phyloP scores from a whole-genome alignment of 208 protist genomes.

The Wallacemonas sp. region DNA sequence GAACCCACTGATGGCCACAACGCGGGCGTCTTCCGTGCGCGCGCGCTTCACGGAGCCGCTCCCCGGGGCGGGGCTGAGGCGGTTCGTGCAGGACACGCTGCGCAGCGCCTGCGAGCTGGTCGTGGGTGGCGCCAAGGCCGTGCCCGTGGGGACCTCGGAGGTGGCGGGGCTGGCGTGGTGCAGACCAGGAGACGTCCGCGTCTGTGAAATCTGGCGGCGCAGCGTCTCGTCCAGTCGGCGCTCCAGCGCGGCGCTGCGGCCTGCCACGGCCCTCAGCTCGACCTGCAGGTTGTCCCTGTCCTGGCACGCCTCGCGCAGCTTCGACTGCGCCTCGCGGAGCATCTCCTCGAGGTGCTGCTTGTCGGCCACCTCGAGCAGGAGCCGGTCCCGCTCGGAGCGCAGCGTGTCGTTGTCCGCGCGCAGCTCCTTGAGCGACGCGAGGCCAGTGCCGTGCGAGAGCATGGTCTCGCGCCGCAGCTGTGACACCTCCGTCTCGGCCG shows the following conservation, averaged over 20 bases:
- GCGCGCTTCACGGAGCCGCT: slow-evolving; percentile 49
- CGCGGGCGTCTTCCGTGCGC: slow-evolving; percentile 75
- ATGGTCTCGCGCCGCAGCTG: slow-evolving; percentile 48
- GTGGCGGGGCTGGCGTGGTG: neutral
- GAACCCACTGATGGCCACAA: slow-evolving; percentile 88
- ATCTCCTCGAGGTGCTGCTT: slow-evolving; percentile 41
- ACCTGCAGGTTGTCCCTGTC: slow-evolving; percentile 51
- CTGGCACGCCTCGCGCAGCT: slow-evolving; percentile 17
- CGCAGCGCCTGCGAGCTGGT: slow-evolving; percentile 19
- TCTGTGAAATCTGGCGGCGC: slow-evolving; percentile 48
- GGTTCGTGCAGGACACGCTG: slow-evolving; percentile 36
- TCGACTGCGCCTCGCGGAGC: slow-evolving; percentile 48
- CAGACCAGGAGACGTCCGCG: neutral
- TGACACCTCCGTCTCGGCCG: slow-evolving; percentile 49
- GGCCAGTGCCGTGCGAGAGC: slow-evolving; percentile 43
- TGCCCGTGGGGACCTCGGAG: neutral
- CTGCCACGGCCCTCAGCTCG: slow-evolving; percentile 63
- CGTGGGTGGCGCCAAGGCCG: slow-evolving; percentile 10
- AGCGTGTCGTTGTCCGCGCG: slow-evolving; percentile 44
- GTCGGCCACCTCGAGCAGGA: slow-evolving; percentile 32
- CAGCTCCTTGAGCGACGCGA: slow-evolving; percentile 39
- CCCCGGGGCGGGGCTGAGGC: slow-evolving; percentile 11
- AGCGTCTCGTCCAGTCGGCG: slow-evolving; percentile 67
- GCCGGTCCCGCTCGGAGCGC: slow-evolving; percentile 38
- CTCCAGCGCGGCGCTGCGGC: slow-evolving; percentile 66